Conservation (phyloP, 2,329 filamentous ascomycete genomes). For the Apiospora marii region DNA sequence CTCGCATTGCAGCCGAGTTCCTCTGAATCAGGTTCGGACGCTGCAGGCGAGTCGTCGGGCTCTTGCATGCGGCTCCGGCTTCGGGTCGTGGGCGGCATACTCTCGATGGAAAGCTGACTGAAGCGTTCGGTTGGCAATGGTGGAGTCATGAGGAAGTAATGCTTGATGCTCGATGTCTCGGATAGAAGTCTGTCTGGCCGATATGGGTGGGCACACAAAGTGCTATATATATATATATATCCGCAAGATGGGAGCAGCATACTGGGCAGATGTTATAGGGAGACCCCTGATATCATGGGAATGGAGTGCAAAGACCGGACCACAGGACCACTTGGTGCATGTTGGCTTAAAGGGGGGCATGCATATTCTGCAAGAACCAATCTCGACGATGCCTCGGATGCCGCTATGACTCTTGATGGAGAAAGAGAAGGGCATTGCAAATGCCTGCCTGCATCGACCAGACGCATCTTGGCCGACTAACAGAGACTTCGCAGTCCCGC, state of each 20-base stretch:
- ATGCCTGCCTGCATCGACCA: background rate
- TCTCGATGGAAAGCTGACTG: slow-evolving; percentile 51
- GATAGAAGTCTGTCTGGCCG: background rate
- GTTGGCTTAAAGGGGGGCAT: slow-evolving; percentile 32
- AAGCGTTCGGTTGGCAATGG: slow-evolving; percentile 44
- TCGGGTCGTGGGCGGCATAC: slow-evolving; percentile 47
- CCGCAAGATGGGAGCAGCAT: slow-evolving; percentile 27
- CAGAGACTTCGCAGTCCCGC: background rate
- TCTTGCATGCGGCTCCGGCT: slow-evolving; percentile 40
- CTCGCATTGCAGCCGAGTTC: slow-evolving; percentile 41
- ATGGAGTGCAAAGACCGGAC: slow-evolving; percentile 24
- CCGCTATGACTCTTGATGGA: slow-evolving; percentile 8
- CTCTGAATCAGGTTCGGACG: slow-evolving; percentile 34
- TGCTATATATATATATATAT: slow-evolving; percentile 19
- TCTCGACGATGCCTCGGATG: background rate
- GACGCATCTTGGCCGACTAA: background rate
- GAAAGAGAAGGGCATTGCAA: background rate
- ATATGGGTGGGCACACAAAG: background rate
- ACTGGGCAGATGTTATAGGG: slow-evolving; percentile 34
- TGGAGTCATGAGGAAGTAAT: slow-evolving; percentile 31
- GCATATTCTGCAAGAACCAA: slow-evolving; percentile 8
- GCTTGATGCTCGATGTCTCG: background rate
- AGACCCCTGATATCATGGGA: slow-evolving; percentile 24
- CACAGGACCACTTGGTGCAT: slow-evolving; percentile 34
- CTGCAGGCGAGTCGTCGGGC: slow-evolving; percentile 31